phyloP scores from a whole-genome alignment of 108 stramenopile genomes.

The Pseudonitzschia pungens region DNA sequence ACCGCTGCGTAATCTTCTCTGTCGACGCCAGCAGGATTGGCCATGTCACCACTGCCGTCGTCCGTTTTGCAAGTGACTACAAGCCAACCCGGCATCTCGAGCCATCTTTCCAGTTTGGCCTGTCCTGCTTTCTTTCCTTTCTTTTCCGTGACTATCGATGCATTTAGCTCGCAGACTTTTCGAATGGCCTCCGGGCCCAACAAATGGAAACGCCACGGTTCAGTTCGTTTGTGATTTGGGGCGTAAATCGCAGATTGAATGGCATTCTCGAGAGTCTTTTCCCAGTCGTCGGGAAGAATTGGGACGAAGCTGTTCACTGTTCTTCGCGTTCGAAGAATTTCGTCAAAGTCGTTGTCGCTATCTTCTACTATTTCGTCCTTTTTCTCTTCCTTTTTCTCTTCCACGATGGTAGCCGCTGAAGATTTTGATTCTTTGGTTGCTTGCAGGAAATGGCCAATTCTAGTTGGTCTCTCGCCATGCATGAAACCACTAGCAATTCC shows the following conservation, averaged over 20 bases:
- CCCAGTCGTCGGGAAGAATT: constrained; percentile 36
- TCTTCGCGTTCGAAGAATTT: constrained; percentile 29
- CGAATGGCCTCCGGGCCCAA: constrained; percentile 44
- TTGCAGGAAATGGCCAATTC: not conserved
- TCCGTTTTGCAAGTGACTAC: constrained; percentile 47
- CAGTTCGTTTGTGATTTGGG: constrained; percentile 56
- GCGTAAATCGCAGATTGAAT: constrained; percentile 48
- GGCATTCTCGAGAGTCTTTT: constrained; percentile 30
- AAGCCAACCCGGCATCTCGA: constrained; percentile 53
- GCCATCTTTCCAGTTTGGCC: constrained; percentile 35
- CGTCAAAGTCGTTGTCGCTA: not conserved
- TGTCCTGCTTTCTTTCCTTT: constrained; percentile 19
- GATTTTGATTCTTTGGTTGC: not conserved
- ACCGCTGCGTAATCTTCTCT: constrained; percentile 61
- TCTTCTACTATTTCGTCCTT: not conserved
- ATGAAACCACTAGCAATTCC: not conserved
- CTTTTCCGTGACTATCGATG: constrained; percentile 10
- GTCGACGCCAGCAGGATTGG: constrained; percentile 33
- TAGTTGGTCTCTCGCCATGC: not conserved
- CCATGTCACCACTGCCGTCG: constrained; percentile 10
- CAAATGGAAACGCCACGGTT: constrained; percentile 57
- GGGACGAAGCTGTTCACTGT: constrained; percentile 48
- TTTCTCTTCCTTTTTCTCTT: not conserved
- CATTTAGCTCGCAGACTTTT: constrained; percentile 43
- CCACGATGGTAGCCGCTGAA: not conserved